phyloP scores from a whole-genome alignment of 75 land plant genomes.

The Cupressus sempervirens region DNA sequence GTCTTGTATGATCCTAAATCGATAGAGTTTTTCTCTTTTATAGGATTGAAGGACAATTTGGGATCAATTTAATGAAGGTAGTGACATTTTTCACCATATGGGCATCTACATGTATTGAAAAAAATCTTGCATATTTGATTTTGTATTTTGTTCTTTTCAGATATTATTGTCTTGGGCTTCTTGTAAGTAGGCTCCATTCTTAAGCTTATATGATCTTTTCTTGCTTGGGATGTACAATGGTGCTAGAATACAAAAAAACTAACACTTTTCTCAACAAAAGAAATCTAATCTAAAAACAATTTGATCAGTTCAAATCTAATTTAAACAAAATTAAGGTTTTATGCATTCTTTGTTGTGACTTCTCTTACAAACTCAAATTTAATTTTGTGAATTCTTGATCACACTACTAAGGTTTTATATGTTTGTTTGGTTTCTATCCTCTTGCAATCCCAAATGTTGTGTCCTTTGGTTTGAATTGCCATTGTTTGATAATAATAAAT shows the following conservation, averaged over 20 bases:
- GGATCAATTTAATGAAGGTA: slow-evolving; percentile 43
- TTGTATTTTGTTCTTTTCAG: background rate
- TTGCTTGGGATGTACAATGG: no score
- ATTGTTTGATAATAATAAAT: no score
- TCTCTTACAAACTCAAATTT: no score
- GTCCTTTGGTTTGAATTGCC: background rate
- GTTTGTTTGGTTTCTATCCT: background rate
- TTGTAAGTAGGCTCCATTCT: background rate
- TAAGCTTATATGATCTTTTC: background rate
- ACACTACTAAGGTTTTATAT: background rate
- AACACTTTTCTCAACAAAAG: no score
- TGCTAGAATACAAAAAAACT: no score
- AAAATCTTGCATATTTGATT: background rate
- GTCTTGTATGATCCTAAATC: background rate
- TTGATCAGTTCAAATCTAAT: no score
- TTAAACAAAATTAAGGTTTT: no score
- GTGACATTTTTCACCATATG: slow-evolving; percentile 44
- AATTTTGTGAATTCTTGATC: background rate
- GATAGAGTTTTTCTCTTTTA: background rate
- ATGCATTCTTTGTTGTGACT: no score
- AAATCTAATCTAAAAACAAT: no score
- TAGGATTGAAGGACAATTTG: slow-evolving; percentile 18
- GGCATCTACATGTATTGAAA: slow-evolving; percentile 45
- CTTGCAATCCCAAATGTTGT: background rate
- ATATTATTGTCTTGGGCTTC: background rate